Evolutionary conservation across 148 eudicot species (phyloP), one percentile per base, ranked within the genome.

Genomic region (Cornus controversa): DNA sequence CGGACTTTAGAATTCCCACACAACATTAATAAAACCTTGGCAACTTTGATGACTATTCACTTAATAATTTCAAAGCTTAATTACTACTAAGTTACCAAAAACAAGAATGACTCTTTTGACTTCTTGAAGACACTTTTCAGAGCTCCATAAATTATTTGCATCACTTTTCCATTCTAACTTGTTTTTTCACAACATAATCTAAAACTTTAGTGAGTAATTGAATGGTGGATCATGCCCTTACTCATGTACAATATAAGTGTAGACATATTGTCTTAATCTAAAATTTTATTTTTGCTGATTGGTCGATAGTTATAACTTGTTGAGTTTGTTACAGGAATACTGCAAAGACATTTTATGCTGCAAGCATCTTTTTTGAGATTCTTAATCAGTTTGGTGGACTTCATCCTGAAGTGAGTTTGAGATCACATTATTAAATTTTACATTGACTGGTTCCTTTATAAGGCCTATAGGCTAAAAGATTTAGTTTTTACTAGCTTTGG

Each of bases 341-440:
- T 25, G 97, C 99, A 27, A 95, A 95, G 85, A 93, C 96, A 37
- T 95, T 95, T 78, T 95, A 95, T 83, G 99, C 99, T 80, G 97
- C 97, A 25, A 93, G 99, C 86, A 90, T 95, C 83, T 95, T 95
- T 86, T 93, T 93, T 79, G 99, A 95, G 86, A 90, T 95, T 64
- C 89, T 95, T 80, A 93, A 90, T 84, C 99, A 95, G 88, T 95
- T 95, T 83, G 94, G 97, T 67, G 91, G 85, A 73, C 81, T 90
- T 78, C 89, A 86, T 76, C 90, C 97, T 77, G 97, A 95, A 77
- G 99, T 95, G 84, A 93, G 96, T 86, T 80, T 77, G 71, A 68
- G 66, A 63, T 28, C 34, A 22, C 31, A 9, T 74, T 67, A 26
- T 65, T 34, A 1, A 10, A 31, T 54, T 72, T 60, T 50, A 50